Base-by-base conservation (phyloP, 768 basidiomycete genomes). In the Leccinum longicurvipes region DNA sequence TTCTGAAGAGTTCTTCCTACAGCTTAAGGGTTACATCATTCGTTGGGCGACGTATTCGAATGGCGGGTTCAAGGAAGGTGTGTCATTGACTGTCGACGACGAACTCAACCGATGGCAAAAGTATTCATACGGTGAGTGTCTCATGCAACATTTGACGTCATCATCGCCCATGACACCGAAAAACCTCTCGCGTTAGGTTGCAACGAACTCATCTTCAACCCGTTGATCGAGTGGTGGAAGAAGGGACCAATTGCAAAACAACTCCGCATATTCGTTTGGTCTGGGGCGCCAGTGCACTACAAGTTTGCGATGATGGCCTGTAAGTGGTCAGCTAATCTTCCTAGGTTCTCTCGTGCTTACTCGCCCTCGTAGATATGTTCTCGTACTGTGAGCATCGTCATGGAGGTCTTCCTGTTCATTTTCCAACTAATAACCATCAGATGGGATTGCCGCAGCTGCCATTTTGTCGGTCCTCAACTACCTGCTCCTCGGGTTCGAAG, bases 81-180 rank as follows among this genome's bases (percentile, higher is more conserved):
- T 97, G 19, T 91, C 89, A 0, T 73, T 97, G 25, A 94, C 93
- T 0, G 87, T 85, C 54, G 91, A 93, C 53, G 93, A 97, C 62
- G 93, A 97, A 69, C 74, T 97, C 9, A 94, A 94, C 63, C 73
- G 93, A 3, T 97, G 93, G 93, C 91, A 94, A 64, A 96, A 94
- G 69, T 91, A 91, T 60, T 76, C 87, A 0, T 90, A 89, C 71
- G 88, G 86, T 64, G 3, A 67, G 62, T 60, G 74, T 29, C 77
- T 45, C 73, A 76, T 62, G 1, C 63, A 17, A n/a, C n/a, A n/a
- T n/a, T 25, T 0, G n/a, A 1, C 3, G 3, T 4, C 9, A 4
- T 29, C 2, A 19, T 41, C 39, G 19, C 19, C 39, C 53, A 1
- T 56, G 27, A 55, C 4, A 81, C 65, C 85, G 7, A 59, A n/a